Evolutionary conservation across 768 basidiomycete genomes (phyloP).

Genomic region (Podaxis mareebaensis): DNA sequence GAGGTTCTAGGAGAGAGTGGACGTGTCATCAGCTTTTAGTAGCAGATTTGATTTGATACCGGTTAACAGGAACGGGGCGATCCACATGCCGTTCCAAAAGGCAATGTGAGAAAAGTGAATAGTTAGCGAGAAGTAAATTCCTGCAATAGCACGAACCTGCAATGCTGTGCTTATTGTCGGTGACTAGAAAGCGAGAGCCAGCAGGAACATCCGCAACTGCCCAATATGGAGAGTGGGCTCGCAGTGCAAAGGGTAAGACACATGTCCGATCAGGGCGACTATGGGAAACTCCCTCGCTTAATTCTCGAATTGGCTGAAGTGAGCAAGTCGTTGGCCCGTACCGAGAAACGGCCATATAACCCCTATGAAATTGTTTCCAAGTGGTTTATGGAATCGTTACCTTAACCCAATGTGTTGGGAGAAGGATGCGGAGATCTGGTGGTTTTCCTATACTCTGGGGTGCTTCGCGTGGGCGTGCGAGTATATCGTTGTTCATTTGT

Average conservation of each 20-base stretch:
- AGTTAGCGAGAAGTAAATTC: neutral
- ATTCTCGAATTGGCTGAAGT: neutral
- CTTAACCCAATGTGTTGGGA: constrained; percentile 3
- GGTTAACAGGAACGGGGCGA: neutral
- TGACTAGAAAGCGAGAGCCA: neutral
- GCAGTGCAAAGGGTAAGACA: neutral
- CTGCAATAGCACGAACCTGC: neutral
- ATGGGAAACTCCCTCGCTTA: constrained; percentile 7
- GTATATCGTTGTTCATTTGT: neutral
- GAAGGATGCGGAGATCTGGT: neutral
- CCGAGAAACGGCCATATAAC: neutral
- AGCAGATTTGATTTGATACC: constrained; percentile 1
- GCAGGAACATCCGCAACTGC: neutral
- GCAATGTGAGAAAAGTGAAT: neutral
- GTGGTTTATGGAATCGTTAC: constrained; percentile 6
- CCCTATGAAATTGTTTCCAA: neutral
- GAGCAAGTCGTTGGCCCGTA: neutral
- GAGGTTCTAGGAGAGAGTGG: constrained; percentile 1
- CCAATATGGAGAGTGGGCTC: neutral
- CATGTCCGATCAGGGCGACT: neutral
- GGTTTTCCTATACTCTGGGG: neutral
- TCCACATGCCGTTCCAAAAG: neutral
- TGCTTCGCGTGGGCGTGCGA: constrained; percentile 13
- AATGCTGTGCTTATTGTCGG: neutral
- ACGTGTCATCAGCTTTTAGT: constrained; percentile 1